These are phyloP conservation scores for Lantana camara DNA, from an alignment of 257 asterid genomes.

Conservation along the genomic window DNA sequence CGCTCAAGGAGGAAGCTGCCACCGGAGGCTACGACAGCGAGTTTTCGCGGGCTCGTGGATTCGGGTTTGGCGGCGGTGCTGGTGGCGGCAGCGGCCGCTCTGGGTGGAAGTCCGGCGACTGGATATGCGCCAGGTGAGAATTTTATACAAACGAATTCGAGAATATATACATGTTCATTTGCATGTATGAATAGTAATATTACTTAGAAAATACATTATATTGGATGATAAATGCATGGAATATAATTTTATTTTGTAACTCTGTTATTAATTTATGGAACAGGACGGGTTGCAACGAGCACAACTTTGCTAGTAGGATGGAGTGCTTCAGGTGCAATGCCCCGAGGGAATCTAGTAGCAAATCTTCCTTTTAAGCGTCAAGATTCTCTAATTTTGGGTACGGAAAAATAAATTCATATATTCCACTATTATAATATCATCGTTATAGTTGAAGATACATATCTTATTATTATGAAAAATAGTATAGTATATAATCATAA, in stretches of 20 bases:
- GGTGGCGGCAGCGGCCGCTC: slow-evolving; percentile 64
- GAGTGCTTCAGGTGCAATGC: slow-evolving; percentile 99
- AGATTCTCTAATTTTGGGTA: slow-evolving; percentile 71
- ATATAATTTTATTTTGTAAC: too few species aligned
- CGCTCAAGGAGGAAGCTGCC: slow-evolving; percentile 67
- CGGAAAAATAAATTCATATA: too few species aligned
- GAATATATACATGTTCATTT: not conserved
- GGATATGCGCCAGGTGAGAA: slow-evolving; percentile 85
- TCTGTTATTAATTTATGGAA: not conserved
- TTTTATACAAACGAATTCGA: too few species aligned
- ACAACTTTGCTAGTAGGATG: slow-evolving; percentile 94
- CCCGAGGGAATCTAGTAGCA: slow-evolving; percentile 78
- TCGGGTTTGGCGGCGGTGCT: slow-evolving; percentile 43
- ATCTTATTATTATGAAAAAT: too few species aligned
- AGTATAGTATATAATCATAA: too few species aligned
- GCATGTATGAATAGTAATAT: slow-evolving; percentile 11
- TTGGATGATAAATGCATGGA: too few species aligned
- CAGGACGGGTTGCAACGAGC: slow-evolving; percentile 94
- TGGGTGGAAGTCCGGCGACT: slow-evolving; percentile 96
- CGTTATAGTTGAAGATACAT: too few species aligned
- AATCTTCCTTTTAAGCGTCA: slow-evolving; percentile 49
- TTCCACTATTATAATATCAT: too few species aligned
- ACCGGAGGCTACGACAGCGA: slow-evolving; percentile 51
- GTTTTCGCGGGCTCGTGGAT: slow-evolving; percentile 43
- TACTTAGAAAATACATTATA: too few species aligned